Percentiles rank a stretch among this genome's conserved stretches.
Conservation (phyloP, 2,329 filamentous ascomycete species). For the Colletotrichum musicola region DNA sequence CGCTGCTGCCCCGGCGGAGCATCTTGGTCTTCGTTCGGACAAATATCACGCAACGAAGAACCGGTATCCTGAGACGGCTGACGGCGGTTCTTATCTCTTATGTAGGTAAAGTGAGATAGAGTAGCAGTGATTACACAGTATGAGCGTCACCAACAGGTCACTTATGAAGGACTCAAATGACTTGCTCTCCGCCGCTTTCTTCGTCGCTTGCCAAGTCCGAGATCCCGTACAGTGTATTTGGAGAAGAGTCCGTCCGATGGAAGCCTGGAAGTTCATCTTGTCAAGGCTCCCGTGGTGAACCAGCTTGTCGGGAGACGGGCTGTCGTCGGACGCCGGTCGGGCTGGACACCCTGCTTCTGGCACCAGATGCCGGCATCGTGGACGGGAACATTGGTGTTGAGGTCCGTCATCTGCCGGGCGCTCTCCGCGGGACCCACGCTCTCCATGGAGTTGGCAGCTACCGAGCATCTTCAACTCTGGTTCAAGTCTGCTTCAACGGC, state of each 20-base stretch:
- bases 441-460: not conserved
- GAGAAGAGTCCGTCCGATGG: not conserved
- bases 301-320: not conserved
- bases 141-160: too few species aligned
- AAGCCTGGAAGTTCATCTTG: not conserved
- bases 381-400: not conserved
- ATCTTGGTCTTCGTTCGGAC: not conserved
- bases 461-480: not conserved
- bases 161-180: not conserved
- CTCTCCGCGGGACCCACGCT: slow-evolving; percentile 7
- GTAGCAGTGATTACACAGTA: too few species aligned
- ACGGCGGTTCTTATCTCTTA: too few species aligned
- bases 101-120: not conserved
- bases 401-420: not conserved
- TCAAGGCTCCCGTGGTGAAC: not conserved
- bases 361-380: not conserved
- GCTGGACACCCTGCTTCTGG: not conserved
- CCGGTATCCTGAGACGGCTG: too few species aligned
- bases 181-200: too few species aligned
- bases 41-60: too few species aligned
- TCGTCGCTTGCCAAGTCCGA: too few species aligned
- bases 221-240: too few species aligned
- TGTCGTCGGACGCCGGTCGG: not conserved
- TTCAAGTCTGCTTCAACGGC: not conserved
- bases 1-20: not conserved